A percentile compares a stretch with the other conserved stretches of the same genome.
Evolutionary conservation across 202 grass and related monocot genomes (phyloP).

Genomic region (Setaria viridis): DNA sequence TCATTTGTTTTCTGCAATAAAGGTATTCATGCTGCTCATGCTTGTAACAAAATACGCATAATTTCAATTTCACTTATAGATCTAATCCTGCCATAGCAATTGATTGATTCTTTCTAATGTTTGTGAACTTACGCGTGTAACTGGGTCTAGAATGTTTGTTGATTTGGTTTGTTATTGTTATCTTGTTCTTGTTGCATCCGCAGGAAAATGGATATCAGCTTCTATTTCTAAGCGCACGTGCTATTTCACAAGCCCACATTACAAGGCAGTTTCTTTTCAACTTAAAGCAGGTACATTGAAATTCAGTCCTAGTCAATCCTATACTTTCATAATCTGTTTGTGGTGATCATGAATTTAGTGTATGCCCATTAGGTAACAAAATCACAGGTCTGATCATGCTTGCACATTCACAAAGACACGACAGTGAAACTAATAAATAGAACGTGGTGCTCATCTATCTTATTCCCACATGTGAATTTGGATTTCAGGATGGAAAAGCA

Average conservation of each 20-base stretch:
- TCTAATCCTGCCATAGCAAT: constrained; percentile 35
- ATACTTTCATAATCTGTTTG: constrained; percentile 46
- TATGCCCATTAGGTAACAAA: constrained; percentile 15
- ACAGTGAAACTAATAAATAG: constrained; percentile 33
- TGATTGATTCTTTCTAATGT: constrained; percentile 3
- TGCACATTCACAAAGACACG: neutral
- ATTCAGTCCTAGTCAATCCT: constrained; percentile 21
- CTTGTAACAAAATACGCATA: neutral
- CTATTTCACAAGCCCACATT: constrained; percentile 97
- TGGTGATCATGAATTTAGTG: neutral
- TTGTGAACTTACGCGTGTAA: neutral
- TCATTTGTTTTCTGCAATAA: constrained; percentile 99
- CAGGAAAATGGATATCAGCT: constrained; percentile 99
- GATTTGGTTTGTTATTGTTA: constrained; percentile 35
- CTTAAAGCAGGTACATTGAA: constrained; percentile 87
- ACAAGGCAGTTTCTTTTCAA: constrained; percentile 93
- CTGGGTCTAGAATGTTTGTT: constrained; percentile 28
- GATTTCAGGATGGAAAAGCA: constrained; percentile 92
- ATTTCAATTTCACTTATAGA: constrained; percentile 39
- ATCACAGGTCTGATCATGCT: neutral
- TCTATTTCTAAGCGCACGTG: constrained; percentile 90
- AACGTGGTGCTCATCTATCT: constrained; percentile 33
- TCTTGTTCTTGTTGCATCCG: constrained; percentile 31
- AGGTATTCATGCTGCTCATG: constrained; percentile 57
- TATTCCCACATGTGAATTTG: constrained; percentile 31